phyloP scores from a whole-genome alignment of 2,329 filamentous ascomycete species.

The Colletotrichum spinosum region DNA sequence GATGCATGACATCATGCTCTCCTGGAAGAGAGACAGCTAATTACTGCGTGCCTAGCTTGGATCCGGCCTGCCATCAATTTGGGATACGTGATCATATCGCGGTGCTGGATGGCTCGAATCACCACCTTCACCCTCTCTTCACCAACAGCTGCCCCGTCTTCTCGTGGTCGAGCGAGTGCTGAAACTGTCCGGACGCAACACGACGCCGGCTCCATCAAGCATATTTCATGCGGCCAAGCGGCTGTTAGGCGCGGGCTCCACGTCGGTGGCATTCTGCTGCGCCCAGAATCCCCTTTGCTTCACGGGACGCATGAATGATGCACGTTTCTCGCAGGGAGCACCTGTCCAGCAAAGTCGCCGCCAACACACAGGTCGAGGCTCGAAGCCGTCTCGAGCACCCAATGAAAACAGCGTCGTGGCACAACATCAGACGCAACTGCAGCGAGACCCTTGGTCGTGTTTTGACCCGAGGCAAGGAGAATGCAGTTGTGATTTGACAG shows the following conservation, averaged over 20 bases:
- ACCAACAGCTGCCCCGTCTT: background rate
- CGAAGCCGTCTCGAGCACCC: background rate
- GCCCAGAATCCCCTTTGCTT: conserved; percentile 17
- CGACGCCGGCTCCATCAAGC: conserved; percentile 12
- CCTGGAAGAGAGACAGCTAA: too few relatives aligned
- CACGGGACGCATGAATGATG: conserved; percentile 33
- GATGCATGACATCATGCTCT: too few relatives aligned
- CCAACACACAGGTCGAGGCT: conserved; percentile 20
- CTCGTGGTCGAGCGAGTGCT: conserved; percentile 10
- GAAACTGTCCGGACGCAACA: conserved; percentile 29
- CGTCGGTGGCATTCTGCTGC: conserved; percentile 14
- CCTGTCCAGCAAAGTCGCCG: conserved; percentile 14
- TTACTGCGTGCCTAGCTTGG: too few relatives aligned
- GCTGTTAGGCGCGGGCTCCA: conserved; percentile 28
- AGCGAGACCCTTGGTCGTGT: conserved; percentile 25
- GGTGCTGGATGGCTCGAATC: background rate
- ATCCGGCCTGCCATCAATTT: too few relatives aligned
- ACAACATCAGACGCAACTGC: conserved; percentile 27
- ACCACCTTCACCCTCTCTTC: conserved; percentile 1
- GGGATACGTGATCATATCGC: too few relatives aligned
- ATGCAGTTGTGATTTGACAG: conserved; percentile 33
- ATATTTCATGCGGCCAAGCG: conserved; percentile 34
- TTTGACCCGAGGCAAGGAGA: conserved; percentile 26
- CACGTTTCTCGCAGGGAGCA: conserved; percentile 30
- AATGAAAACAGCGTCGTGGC: conserved; percentile 22